Conservation (phyloP, 139 green algal genomes). For the Chlorella sp. region DNA sequence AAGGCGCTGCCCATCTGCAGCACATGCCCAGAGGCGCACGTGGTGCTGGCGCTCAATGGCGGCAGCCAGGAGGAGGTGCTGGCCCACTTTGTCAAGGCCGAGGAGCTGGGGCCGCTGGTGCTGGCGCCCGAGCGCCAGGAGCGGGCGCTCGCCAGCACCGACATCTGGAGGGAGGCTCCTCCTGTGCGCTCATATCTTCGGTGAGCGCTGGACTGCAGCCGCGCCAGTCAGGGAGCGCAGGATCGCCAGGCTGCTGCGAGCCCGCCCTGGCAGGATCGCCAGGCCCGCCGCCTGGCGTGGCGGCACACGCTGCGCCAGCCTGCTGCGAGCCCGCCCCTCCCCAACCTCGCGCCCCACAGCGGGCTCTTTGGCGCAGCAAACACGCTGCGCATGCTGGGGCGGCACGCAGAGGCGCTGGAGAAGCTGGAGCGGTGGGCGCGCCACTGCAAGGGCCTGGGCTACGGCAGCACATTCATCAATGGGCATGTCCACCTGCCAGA, state of each 20-base stretch:
- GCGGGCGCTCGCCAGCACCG: neutral
- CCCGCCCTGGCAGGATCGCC: neutral
- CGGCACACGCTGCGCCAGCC: neutral
- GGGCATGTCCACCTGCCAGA: slow-evolving; percentile 2
- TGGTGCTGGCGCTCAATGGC: slow-evolving; percentile 1
- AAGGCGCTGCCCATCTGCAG: neutral
- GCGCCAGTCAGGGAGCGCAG: too few relatives aligned
- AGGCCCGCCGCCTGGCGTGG: neutral
- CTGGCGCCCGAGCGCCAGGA: neutral
- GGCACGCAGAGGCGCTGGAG: neutral
- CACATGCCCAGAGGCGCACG: slow-evolving; percentile 2
- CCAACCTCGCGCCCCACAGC: neutral
- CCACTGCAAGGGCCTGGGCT: neutral
- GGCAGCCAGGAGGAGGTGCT: neutral
- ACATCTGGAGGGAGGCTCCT: neutral
- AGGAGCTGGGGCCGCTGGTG: slow-evolving; percentile 1
- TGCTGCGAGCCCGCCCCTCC: neutral
- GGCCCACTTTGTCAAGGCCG: neutral
- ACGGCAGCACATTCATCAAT: neutral
- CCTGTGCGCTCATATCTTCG: neutral
- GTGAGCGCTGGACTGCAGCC: neutral
- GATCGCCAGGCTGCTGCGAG: neutral
- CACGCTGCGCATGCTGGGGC: slow-evolving; percentile 24
- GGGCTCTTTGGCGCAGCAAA: slow-evolving; percentile 3
- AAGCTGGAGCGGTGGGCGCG: neutral